Percentiles rank a stretch among this genome's conserved stretches.
Evolutionary conservation across 2,329 filamentous ascomycete species (phyloP).

Genomic region (Pseudophaeomoniella oleicola): DNA sequence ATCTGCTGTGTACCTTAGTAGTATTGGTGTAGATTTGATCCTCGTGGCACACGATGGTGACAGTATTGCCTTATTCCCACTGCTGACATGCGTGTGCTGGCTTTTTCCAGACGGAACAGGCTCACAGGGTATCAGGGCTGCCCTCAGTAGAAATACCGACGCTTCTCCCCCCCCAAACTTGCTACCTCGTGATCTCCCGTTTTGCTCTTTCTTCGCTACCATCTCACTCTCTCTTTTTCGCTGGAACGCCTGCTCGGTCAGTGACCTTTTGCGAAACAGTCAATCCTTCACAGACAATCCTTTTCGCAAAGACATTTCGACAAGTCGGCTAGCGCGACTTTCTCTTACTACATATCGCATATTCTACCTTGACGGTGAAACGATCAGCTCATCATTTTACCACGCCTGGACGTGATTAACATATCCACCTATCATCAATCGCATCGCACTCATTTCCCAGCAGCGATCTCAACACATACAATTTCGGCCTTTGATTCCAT

Average conservation of each 20-base stretch:
- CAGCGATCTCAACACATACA: too few species aligned
- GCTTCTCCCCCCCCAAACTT: not conserved
- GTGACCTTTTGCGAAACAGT: not conserved
- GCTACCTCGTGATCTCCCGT: not conserved
- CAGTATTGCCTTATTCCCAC: too few species aligned
- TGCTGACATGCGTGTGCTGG: too few species aligned
- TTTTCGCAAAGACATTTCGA: not conserved
- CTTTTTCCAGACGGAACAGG: too few species aligned
- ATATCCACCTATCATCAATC: not conserved
- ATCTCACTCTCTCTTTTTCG: slow-evolving; percentile 4
- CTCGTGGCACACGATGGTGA: too few species aligned
- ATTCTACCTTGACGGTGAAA: not conserved
- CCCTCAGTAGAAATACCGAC: not conserved
- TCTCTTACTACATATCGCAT: not conserved
- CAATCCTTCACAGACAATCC: not conserved
- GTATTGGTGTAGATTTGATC: too few species aligned
- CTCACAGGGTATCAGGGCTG: too few species aligned
- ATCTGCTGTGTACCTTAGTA: too few species aligned
- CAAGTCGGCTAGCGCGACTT: not conserved
- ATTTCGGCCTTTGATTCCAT: too few species aligned
- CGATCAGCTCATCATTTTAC: not conserved
- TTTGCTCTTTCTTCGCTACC: slow-evolving; percentile 2
- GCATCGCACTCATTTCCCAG: too few species aligned
- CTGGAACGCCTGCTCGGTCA: not conserved
- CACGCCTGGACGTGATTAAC: not conserved